Conservation (phyloP, 2,329 filamentous ascomycete species). For the Colletotrichum tropicale region DNA sequence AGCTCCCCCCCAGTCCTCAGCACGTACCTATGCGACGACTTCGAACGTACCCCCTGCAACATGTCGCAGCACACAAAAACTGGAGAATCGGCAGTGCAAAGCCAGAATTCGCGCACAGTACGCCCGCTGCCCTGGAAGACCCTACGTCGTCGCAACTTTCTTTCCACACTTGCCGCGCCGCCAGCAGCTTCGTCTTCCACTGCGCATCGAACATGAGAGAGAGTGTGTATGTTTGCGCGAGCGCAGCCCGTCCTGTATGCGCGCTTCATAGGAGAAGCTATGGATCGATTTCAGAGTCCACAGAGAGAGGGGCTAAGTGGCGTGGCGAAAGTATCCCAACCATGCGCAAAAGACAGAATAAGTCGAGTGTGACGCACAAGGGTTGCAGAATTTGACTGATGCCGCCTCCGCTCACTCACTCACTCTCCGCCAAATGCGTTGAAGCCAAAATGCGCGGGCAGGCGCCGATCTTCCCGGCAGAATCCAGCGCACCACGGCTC, state of each 20-base stretch:
- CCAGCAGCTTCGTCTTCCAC: background rate
- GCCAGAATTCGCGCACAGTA: constrained; percentile 10
- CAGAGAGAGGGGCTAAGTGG: background rate
- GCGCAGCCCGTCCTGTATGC: background rate
- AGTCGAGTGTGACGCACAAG: constrained; percentile 18
- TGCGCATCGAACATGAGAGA: background rate
- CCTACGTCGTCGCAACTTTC: constrained; percentile 17
- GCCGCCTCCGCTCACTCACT: constrained; percentile 1
- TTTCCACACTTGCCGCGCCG: background rate
- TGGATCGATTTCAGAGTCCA: background rate
- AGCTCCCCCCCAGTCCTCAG: background rate
- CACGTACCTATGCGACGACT: constrained; percentile 8
- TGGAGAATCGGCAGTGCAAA: constrained; percentile 15
- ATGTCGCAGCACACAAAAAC: constrained; percentile 18
- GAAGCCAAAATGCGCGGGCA: constrained; percentile 15
- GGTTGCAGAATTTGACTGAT: constrained; percentile 21
- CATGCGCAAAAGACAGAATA: constrained; percentile 4
- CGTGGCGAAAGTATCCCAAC: constrained; percentile 18
- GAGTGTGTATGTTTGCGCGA: background rate
- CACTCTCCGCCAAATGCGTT: constrained; percentile 5
- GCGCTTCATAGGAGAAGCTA: background rate
- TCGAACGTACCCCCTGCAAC: constrained; percentile 7
- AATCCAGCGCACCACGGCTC: constrained; percentile 15
- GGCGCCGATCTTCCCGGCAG: background rate
- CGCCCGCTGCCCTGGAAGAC: constrained; percentile 2